phyloP scores from a whole-genome alignment of 2,329 filamentous ascomycete species.

The Monilinia fructigena region DNA sequence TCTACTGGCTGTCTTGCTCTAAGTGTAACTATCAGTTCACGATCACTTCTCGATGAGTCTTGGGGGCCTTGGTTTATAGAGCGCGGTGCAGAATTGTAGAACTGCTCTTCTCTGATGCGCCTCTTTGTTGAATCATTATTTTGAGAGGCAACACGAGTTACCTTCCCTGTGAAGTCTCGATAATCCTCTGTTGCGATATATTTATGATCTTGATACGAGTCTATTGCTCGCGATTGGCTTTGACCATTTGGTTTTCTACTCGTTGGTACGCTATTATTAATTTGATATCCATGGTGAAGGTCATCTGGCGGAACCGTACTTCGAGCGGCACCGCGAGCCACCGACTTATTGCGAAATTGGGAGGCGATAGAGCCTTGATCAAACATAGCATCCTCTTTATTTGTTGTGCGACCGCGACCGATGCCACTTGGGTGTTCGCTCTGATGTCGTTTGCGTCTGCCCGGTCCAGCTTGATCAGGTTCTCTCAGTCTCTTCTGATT shows the following conservation, averaged over 20 bases:
- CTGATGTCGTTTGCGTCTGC: constrained; percentile 12
- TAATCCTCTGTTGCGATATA: not conserved
- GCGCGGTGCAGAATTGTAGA: not conserved
- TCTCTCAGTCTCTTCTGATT: constrained; percentile 2
- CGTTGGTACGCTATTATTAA: rapidly evolving
- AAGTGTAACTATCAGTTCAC: not conserved
- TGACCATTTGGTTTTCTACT: not conserved
- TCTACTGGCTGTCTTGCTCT: not conserved
- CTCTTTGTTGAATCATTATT: not conserved
- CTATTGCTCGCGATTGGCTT: not conserved
- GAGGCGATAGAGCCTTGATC: not conserved
- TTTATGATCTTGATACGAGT: not conserved
- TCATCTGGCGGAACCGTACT: not conserved
- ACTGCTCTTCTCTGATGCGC: not conserved
- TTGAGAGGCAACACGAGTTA: not conserved
- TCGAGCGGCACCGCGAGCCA: not conserved
- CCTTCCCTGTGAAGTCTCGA: not conserved
- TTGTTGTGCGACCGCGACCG: not conserved
- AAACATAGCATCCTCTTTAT: not conserved
- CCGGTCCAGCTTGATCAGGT: not conserved
- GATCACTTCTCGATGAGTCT: not conserved
- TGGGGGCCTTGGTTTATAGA: not conserved
- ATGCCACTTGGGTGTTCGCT: constrained; percentile 6
- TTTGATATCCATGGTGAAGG: not conserved
- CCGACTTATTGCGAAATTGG: not conserved